Conservation (phyloP, 345 rosid genomes). For the Cochlearia excelsa region DNA sequence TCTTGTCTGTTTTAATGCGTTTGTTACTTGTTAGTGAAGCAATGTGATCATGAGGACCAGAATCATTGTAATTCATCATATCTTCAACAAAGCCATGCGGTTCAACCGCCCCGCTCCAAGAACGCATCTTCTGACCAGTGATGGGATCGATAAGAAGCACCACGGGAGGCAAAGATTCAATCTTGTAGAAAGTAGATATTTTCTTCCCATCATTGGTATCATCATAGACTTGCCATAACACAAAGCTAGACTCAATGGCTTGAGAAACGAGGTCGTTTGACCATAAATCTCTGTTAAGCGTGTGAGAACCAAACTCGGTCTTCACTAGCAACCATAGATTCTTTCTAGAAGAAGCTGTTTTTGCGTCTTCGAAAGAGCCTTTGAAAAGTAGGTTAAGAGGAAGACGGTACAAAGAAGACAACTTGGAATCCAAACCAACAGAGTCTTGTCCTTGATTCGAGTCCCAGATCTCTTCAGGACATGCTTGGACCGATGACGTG, state of each 20-base stretch:
- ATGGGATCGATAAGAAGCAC: constrained; percentile 6
- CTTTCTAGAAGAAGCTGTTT: neutral
- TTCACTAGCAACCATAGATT: constrained; percentile 30
- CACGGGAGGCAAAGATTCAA: constrained; percentile 37
- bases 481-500: neutral
- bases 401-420: constrained; percentile 45
- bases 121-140: constrained; percentile 60
- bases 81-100: constrained; percentile 75
- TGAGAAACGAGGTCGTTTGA: neutral
- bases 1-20: neutral
- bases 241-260: neutral
- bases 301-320: neutral
- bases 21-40: constrained; percentile 5
- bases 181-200: constrained; percentile 61
- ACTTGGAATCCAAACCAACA: neutral
- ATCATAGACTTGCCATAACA: constrained; percentile 8
- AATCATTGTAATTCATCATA: neutral
- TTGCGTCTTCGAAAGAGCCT: neutral
- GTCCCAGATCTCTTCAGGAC: constrained; percentile 12
- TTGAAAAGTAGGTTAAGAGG: constrained; percentile 36
- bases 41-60: constrained; percentile 13
- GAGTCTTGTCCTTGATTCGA: neutral
- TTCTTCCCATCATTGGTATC: constrained; percentile 47
- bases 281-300: constrained; percentile 7
- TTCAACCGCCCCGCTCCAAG: constrained; percentile 71